Evolutionary conservation across 2,329 filamentous ascomycete genomes (phyloP).

Genomic region (Talaromyces sp.): DNA sequence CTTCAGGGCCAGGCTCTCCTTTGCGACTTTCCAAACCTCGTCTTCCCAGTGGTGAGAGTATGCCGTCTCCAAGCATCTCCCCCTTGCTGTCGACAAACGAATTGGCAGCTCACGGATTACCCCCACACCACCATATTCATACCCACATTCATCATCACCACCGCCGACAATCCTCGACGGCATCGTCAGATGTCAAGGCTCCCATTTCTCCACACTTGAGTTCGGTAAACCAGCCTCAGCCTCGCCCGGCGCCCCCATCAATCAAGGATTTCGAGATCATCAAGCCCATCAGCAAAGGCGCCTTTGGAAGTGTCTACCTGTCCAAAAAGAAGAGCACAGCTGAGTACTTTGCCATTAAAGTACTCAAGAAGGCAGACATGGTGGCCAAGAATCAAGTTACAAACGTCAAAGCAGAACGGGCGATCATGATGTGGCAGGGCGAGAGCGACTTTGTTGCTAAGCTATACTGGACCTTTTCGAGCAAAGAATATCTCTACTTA

Average conservation of each 20-base stretch:
- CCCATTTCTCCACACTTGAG: constrained; percentile 78
- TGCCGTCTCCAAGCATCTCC: constrained; percentile 82
- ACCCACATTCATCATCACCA: constrained; percentile 54
- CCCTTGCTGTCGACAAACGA: constrained; percentile 80
- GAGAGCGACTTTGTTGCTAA: constrained; percentile 99
- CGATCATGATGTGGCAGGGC: constrained; percentile 99
- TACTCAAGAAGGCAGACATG: constrained; percentile 99
- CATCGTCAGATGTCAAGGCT: constrained; percentile 62
- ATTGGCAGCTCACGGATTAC: constrained; percentile 52
- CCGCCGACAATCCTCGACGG: constrained; percentile 83
- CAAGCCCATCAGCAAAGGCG: constrained; percentile 98
- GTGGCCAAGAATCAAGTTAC: constrained; percentile 99
- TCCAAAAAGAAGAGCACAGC: constrained; percentile 98
- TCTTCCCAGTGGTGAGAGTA: constrained; percentile 48
- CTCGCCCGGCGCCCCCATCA: constrained; percentile 82
- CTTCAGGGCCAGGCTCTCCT: constrained; percentile 72
- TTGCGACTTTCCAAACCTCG: constrained; percentile 80
- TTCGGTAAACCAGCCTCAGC: constrained; percentile 74
- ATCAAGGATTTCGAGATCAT: constrained; percentile 99
- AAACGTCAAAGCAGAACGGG: constrained; percentile 96
- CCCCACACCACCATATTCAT: constrained; percentile 36
- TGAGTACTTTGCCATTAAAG: constrained; percentile 98
- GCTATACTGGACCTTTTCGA: constrained; percentile 98
- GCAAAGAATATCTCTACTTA: constrained; percentile 96
- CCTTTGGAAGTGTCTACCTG: constrained; percentile 95